Conservation (phyloP, 306 rosid genomes). For the Lathyrus aphaca region DNA sequence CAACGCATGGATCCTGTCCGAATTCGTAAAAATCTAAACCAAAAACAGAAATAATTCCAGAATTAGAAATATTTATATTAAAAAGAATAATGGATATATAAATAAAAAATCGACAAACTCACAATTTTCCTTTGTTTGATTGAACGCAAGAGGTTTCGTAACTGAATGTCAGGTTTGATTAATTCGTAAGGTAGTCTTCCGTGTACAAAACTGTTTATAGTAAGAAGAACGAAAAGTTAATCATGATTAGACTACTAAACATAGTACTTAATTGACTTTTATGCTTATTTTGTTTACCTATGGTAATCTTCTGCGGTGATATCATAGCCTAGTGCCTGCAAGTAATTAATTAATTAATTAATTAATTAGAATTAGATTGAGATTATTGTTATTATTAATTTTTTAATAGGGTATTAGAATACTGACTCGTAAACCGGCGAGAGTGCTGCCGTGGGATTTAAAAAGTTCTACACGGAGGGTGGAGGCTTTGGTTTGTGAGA, state of each 20-base stretch:
- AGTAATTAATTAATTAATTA: not conserved
- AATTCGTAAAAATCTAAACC: conserved; percentile 79
- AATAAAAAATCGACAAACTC: conserved; percentile 21
- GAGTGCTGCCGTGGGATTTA: conserved; percentile 87
- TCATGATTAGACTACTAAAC: not conserved
- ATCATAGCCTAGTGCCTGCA: conserved; percentile 74
- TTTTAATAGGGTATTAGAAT: not conserved
- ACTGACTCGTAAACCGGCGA: conserved; percentile 86
- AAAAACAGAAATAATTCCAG: not conserved
- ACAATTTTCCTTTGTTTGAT: conserved; percentile 72
- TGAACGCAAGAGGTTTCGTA: conserved; percentile 60
- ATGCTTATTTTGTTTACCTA: conserved; percentile 36
- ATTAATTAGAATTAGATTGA: not conserved
- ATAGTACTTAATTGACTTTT: not conserved
- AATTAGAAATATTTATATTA: not conserved
- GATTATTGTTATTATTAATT: not conserved
- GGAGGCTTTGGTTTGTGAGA: conserved; percentile 58
- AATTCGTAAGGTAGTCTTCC: conserved; percentile 83
- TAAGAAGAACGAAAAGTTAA: not conserved
- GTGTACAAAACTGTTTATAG: conserved; percentile 71
- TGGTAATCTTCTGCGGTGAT: conserved; percentile 82
- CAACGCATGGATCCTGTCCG: conserved; percentile 75
- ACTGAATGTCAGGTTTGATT: conserved; percentile 65
- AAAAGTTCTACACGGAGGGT: conserved; percentile 74
- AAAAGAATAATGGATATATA: not conserved